phyloP scores from a whole-genome alignment of 352 stramenopile genomes.

The Pseudoperonospora humuli region DNA sequence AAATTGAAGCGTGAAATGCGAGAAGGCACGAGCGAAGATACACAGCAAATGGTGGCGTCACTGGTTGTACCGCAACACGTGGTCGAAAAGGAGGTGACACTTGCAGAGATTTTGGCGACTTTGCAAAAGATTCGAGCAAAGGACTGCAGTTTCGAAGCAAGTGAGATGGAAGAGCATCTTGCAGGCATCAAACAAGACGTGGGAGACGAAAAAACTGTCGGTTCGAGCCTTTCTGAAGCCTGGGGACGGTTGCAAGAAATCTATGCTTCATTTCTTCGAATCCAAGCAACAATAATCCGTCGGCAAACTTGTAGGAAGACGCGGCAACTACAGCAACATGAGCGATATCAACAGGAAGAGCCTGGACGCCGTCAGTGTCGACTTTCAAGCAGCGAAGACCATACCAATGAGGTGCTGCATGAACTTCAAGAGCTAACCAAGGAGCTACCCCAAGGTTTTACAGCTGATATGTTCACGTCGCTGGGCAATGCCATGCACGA shows the following conservation, averaged over 20 bases:
- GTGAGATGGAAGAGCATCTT: slow-evolving; percentile 23
- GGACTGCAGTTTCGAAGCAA: slow-evolving; percentile 21
- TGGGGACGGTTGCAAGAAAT: slow-evolving; percentile 31
- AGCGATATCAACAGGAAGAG: slow-evolving; percentile 8
- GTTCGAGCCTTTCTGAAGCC: slow-evolving; percentile 11
- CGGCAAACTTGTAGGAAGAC: slow-evolving; percentile 13
- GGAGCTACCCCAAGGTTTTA: slow-evolving; percentile 44
- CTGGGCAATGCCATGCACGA: slow-evolving; percentile 46
- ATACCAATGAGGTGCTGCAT: slow-evolving; percentile 22
- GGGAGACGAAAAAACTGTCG: slow-evolving; percentile 16
- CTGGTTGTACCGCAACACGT: slow-evolving; percentile 10
- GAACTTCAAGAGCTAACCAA: slow-evolving; percentile 33
- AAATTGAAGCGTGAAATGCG: slow-evolving; percentile 42
- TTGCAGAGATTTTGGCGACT: slow-evolving; percentile 29
- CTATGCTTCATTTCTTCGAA: slow-evolving; percentile 34
- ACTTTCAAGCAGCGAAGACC: slow-evolving; percentile 16
- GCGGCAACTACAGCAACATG: slow-evolving; percentile 14
- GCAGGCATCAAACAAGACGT: slow-evolving; percentile 19
- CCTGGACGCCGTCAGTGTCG: slow-evolving; percentile 9
- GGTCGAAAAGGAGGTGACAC: slow-evolving; percentile 18
- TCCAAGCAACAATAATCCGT: slow-evolving; percentile 30
- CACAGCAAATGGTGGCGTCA: slow-evolving; percentile 31
- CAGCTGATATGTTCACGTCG: slow-evolving; percentile 52
- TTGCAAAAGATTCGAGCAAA: slow-evolving; percentile 29
- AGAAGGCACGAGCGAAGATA: slow-evolving; percentile 13